Conservation (phyloP, 768 basidiomycete species). For the Lactifluus hygrophoroides region DNA sequence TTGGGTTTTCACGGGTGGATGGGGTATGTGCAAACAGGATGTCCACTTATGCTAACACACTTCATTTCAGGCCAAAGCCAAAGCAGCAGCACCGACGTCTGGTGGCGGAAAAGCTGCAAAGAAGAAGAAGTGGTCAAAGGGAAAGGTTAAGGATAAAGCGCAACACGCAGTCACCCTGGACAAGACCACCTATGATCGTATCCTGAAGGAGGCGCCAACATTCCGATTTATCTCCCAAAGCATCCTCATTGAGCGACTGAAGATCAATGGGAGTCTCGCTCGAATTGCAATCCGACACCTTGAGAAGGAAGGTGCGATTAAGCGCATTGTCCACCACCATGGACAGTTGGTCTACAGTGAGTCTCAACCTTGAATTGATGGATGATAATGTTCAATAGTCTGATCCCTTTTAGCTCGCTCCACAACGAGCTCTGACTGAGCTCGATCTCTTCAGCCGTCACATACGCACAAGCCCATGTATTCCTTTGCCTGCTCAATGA, state of each 20-base stretch:
- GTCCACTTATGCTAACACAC: conserved; percentile 16
- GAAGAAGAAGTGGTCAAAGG: conserved; percentile 99
- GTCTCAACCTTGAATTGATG: conserved; percentile 28
- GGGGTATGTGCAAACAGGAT: conserved; percentile 21
- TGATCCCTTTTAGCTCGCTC: conserved; percentile 13
- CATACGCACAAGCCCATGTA: conserved; percentile 16
- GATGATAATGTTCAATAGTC: neutral
- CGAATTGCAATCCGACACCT: conserved; percentile 85
- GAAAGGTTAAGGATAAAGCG: conserved; percentile 99
- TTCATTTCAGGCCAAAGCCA: conserved; percentile 42
- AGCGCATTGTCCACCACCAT: conserved; percentile 93
- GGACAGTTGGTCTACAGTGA: conserved; percentile 92
- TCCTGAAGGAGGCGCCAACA: conserved; percentile 97
- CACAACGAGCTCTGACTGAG: conserved; percentile 20
- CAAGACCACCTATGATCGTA: conserved; percentile 87
- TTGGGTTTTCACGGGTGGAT: conserved; percentile 24
- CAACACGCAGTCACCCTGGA: conserved; percentile 93
- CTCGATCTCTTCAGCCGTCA: conserved; percentile 1
- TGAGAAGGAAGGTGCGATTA: conserved; percentile 91
- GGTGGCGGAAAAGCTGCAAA: conserved; percentile 84
- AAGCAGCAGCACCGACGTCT: conserved; percentile 56
- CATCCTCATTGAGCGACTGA: conserved; percentile 97
- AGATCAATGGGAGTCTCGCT: conserved; percentile 92
- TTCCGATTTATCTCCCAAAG: conserved; percentile 98
- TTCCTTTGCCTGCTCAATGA: neutral